phyloP scores from a whole-genome alignment of 306 rosid genomes.

The Lathyrus tuberosus region DNA sequence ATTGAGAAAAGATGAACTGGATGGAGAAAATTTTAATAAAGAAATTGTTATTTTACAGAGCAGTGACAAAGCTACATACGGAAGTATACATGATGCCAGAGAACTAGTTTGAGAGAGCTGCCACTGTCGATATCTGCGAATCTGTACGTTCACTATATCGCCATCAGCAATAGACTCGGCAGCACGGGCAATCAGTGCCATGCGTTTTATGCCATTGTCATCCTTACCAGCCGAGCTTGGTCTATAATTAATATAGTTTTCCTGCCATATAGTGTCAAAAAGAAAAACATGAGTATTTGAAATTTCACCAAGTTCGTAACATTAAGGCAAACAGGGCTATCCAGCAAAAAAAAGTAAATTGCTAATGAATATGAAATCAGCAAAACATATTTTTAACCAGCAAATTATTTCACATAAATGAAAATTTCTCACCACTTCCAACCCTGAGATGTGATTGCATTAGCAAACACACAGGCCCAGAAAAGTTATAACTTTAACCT shows the following conservation, averaged over 20 bases:
- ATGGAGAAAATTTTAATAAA: slow-evolving; percentile 20
- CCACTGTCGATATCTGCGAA: slow-evolving; percentile 95
- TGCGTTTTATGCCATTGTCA: slow-evolving; percentile 74
- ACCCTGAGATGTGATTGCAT: not conserved
- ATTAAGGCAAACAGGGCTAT: slow-evolving; percentile 7
- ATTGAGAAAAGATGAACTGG: slow-evolving; percentile 22
- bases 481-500: not conserved
- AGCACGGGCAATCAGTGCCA: slow-evolving; percentile 82
- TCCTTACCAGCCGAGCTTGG: slow-evolving; percentile 78
- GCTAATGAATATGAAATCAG: slow-evolving; percentile 5
- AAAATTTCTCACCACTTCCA: not conserved
- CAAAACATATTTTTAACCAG: slow-evolving; percentile 22
- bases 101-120: slow-evolving; percentile 90
- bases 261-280: slow-evolving; percentile 57
- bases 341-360: slow-evolving; percentile 14
- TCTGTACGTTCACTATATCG: slow-evolving; percentile 89
- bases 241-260: slow-evolving; percentile 87
- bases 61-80: slow-evolving; percentile 66
- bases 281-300: slow-evolving; percentile 22
- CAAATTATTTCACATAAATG: slow-evolving; percentile 19
- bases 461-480: slow-evolving; percentile 20
- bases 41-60: slow-evolving; percentile 33
- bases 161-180: slow-evolving; percentile 95
- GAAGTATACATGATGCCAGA: slow-evolving; percentile 78
- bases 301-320: slow-evolving; percentile 9